A percentile compares a stretch with the other conserved stretches of the same genome.
Conservation (phyloP, 139 green algal species). For the Chlorella vulgaris region DNA sequence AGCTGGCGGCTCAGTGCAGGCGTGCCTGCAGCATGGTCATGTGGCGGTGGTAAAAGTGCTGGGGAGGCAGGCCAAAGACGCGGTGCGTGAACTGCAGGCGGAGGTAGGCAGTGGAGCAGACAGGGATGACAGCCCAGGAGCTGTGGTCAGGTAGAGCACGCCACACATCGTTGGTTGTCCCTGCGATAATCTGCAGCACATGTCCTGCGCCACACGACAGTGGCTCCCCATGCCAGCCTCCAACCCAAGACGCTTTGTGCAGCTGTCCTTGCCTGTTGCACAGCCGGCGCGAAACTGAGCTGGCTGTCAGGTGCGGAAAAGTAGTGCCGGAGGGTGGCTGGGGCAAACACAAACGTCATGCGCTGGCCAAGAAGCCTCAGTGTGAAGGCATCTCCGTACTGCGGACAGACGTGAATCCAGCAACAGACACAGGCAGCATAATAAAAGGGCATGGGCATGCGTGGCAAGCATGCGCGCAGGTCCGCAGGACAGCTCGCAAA, state of each 20-base stretch:
- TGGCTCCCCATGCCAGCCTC: too few relatives aligned
- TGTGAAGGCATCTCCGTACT: conserved; percentile 68
- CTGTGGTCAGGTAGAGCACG: neutral
- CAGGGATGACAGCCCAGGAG: neutral
- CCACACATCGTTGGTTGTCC: neutral
- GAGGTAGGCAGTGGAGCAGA: neutral
- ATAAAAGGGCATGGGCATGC: neutral
- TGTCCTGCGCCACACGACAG: too few relatives aligned
- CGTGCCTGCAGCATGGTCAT: conserved; percentile 45
- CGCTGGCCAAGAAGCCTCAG: conserved; percentile 49
- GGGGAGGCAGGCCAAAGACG: conserved; percentile 67
- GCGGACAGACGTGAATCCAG: neutral
- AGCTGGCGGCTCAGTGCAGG: neutral
- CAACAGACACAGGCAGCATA: too few relatives aligned
- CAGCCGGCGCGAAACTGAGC: conserved; percentile 56
- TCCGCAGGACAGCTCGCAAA: neutral
- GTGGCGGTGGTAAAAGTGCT: conserved; percentile 68
- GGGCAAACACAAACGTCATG: conserved; percentile 72
- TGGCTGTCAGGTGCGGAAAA: conserved; percentile 60
- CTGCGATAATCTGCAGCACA: neutral
- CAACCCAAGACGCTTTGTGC: too few relatives aligned
- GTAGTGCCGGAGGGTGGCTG: conserved; percentile 57
- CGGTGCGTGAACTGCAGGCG: conserved; percentile 70
- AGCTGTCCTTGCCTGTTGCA: conserved; percentile 49
- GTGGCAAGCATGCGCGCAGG: neutral